Evolutionary conservation across 108 stramenopile genomes (phyloP), one percentile per base, ranked within the genome.

Genomic region (Fragilariopsis cylindrus): DNA sequence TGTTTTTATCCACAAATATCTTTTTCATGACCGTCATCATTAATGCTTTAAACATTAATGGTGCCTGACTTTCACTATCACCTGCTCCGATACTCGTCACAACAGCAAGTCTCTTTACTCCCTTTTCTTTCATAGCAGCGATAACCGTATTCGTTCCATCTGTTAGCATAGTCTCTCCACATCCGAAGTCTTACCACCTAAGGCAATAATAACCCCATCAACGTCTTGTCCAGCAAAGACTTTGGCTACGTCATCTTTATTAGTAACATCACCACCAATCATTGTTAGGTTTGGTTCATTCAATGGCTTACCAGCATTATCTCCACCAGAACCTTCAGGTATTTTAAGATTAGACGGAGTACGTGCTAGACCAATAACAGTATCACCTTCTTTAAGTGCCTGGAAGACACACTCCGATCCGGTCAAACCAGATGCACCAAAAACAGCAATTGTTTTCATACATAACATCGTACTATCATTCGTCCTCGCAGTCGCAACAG

Each of bases 11-110:
- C 50, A 71, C 76, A 75, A 99, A 98, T 70, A 98, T 98, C 72
- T 95, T 96, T 77, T 92, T 96, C 94, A 95, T 98, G 56, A 90
- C 98, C 5, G 98, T 99, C 85, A 82, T 88, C 98, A 99, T 99
- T 57, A 99, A 81, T 40, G 96, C 76, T 70, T 96, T 96, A 89
- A 96, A 96, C 39, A 94, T 88, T 81, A 97, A 96, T 12, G 94
- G 94, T 9, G 95, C 95, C 76, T 99, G 97, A 42, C 88, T 84
- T 81, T 98, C 93, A 57, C 87, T 89, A 74, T 98, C 95, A n/a
- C 98, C 98, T 46, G 94, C 92, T 15, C 98, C 98, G 73, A 99
- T 99, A 67, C 88, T 90, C n/a, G 97, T 98, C 7, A 99, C 93
- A 45, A 96, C 96, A 7, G 97, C 89, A 16, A 99, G 54, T 63